A percentile compares a stretch with the other conserved stretches of the same genome.
These are phyloP conservation scores for Trypanosoma brucei DNA, from an alignment of 208 protist species.

Conservation along the genomic window DNA sequence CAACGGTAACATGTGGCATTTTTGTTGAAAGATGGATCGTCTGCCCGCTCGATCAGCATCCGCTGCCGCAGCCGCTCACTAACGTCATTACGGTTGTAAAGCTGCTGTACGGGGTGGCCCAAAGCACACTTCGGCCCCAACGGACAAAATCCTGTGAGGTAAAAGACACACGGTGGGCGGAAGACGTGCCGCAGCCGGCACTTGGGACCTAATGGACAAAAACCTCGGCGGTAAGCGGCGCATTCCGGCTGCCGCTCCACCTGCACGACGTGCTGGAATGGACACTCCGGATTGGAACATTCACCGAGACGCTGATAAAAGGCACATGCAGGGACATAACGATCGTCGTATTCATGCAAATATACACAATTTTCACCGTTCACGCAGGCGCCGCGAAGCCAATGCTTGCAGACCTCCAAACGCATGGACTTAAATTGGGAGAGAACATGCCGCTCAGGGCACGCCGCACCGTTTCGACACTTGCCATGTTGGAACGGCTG, in stretches of 20 bases:
- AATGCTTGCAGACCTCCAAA: slow-evolving; percentile 95
- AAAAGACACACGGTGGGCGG: slow-evolving; percentile 87
- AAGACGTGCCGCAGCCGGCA: slow-evolving; percentile 88
- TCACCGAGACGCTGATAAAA: slow-evolving; percentile 95
- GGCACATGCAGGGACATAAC: slow-evolving; percentile 94
- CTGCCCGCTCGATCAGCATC: slow-evolving; percentile 63
- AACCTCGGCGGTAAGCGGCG: slow-evolving; percentile 85
- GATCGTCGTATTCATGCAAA: slow-evolving; percentile 93
- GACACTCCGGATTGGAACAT: slow-evolving; percentile 96
- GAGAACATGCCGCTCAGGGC: slow-evolving; percentile 92
- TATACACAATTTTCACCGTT: slow-evolving; percentile 95
- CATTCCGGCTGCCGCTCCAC: slow-evolving; percentile 84
- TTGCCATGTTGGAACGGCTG: slow-evolving; percentile 93
- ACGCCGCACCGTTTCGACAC: slow-evolving; percentile 90
- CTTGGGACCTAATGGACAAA: slow-evolving; percentile 83
- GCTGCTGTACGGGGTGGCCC: slow-evolving; percentile 87
- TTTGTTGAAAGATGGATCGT: slow-evolving; percentile 69
- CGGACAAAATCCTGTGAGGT: slow-evolving; percentile 94
- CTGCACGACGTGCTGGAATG: slow-evolving; percentile 89
- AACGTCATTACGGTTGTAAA: slow-evolving; percentile 72
- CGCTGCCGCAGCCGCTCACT: slow-evolving; percentile 53
- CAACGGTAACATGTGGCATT: slow-evolving; percentile 81
- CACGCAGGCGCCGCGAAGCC: slow-evolving; percentile 94
- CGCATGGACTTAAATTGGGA: slow-evolving; percentile 61
- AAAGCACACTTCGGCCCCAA: slow-evolving; percentile 91